Evolutionary conservation across 2,329 filamentous ascomycete genomes (phyloP).

Genomic region (Hirsutella minnesotensis): DNA sequence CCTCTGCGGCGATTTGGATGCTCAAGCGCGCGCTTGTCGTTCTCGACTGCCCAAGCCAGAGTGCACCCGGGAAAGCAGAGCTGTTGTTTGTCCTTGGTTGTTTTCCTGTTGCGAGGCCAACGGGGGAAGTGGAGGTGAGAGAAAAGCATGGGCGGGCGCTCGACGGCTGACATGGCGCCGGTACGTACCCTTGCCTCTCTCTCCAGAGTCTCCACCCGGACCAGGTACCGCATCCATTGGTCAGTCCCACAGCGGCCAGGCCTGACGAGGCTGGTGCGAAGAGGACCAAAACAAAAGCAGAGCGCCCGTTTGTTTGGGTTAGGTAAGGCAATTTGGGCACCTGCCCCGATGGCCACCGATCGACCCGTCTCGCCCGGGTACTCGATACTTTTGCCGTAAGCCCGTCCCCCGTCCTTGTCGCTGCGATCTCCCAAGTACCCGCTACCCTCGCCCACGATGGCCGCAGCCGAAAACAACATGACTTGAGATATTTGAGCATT

Average conservation of each 20-base stretch:
- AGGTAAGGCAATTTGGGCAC: constrained; percentile 9
- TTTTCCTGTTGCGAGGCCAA: constrained; percentile 33
- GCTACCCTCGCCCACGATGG: not conserved
- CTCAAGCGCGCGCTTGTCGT: constrained; percentile 16
- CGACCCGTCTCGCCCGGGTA: too few relatives aligned
- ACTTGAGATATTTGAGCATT: not conserved
- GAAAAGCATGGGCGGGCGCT: constrained; percentile 11
- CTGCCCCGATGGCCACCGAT: not conserved
- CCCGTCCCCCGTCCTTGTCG: too few relatives aligned
- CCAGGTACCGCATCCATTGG: too few relatives aligned
- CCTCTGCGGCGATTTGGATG: constrained; percentile 2
- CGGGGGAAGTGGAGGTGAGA: constrained; percentile 18
- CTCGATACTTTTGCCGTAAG: too few relatives aligned
- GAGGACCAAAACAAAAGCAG: constrained; percentile 3
- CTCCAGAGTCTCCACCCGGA: too few relatives aligned
- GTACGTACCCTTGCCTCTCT: not conserved
- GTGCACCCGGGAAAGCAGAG: constrained; percentile 11
- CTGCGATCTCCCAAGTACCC: not conserved
- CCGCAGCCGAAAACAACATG: not conserved
- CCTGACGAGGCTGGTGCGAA: not conserved
- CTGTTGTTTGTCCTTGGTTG: constrained; percentile 28
- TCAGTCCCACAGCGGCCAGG: not conserved
- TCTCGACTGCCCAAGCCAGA: constrained; percentile 10
- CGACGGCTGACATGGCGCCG: not conserved
- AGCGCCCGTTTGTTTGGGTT: constrained; percentile 5